phyloP scores from a whole-genome alignment of 768 basidiomycete genomes.

The Naganishia randhawae region DNA sequence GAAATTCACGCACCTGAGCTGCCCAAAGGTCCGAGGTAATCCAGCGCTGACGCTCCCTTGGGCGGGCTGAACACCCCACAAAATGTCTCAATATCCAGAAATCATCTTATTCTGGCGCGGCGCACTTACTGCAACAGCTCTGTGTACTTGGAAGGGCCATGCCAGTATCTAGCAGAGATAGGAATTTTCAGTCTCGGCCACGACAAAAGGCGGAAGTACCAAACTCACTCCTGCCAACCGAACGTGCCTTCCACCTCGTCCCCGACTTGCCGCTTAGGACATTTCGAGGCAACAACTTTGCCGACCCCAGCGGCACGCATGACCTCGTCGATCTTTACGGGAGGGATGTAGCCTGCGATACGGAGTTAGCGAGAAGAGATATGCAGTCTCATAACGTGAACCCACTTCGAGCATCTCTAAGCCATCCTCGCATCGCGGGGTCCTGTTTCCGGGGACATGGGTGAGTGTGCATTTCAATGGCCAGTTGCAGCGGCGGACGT shows the following conservation, averaged over 20 bases:
- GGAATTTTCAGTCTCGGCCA: neutral
- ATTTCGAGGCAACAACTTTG: conserved; percentile 60
- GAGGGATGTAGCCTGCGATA: conserved; percentile 38
- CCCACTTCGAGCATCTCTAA: conserved; percentile 60
- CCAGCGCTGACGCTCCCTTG: conserved; percentile 63
- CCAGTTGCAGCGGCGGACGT: conserved; percentile 8
- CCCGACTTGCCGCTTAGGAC: conserved; percentile 20
- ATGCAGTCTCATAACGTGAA: neutral
- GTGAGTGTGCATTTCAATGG: neutral
- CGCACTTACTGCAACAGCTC: conserved; percentile 27
- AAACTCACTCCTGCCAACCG: conserved; percentile 44
- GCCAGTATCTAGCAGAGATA: conserved; percentile 36
- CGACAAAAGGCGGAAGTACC: neutral
- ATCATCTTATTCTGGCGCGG: neutral
- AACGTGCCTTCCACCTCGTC: conserved; percentile 35
- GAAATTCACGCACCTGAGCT: conserved; percentile 57
- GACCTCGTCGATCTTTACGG: conserved; percentile 62
- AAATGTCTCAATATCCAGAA: neutral
- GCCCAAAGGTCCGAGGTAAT: conserved; percentile 79
- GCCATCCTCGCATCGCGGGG: conserved; percentile 78
- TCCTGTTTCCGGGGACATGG: conserved; percentile 55
- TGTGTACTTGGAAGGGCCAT: conserved; percentile 38
- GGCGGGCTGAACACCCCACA: conserved; percentile 45
- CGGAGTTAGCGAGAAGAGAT: neutral
- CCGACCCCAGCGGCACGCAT: conserved; percentile 73